These are phyloP conservation scores for Paecilomyces niveus DNA, from an alignment of 2,329 filamentous ascomycete genomes.

Conservation along the genomic window DNA sequence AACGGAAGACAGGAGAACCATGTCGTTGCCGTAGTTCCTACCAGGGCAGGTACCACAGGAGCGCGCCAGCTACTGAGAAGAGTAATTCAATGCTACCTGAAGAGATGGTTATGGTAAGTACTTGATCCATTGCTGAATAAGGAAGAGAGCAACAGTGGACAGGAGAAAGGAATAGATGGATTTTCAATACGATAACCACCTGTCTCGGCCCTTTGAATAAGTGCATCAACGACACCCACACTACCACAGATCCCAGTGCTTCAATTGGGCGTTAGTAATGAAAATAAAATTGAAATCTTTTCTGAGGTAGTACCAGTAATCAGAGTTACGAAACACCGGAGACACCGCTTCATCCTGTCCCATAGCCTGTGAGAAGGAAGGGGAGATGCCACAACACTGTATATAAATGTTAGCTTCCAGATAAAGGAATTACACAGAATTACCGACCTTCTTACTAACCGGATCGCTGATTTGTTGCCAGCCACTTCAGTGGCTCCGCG, in stretches of 20 bases:
- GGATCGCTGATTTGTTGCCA: too few relatives aligned
- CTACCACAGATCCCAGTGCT: constrained; percentile 29
- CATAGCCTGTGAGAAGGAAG: constrained; percentile 42
- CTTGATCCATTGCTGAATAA: too few relatives aligned
- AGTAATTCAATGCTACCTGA: constrained; percentile 33
- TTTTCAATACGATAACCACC: constrained; percentile 28
- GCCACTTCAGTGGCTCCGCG: too few relatives aligned
- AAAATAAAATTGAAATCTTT: neutral
- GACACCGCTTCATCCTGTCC: constrained; percentile 40
- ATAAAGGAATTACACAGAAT: too few relatives aligned
- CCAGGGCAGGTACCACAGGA: constrained; percentile 39
- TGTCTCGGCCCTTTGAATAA: constrained; percentile 30
- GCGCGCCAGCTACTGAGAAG: constrained; percentile 34
- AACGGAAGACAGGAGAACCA: constrained; percentile 40
- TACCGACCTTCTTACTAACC: too few relatives aligned
- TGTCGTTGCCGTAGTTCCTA: constrained; percentile 41
- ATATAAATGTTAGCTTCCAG: too few relatives aligned
- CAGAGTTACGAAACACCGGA: constrained; percentile 38
- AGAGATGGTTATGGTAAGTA: neutral
- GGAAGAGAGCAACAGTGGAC: neutral
- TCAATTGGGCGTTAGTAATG: neutral
- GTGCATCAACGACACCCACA: constrained; percentile 34
- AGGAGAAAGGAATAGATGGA: neutral
- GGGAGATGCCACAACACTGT: constrained; percentile 32
- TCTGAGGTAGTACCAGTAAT: constrained; percentile 26